Percentiles rank a stretch among this genome's conserved stretches.
phyloP scores from a whole-genome alignment of 371 early-diverging fungal genomes.

The Saksenaea vasiformis region DNA sequence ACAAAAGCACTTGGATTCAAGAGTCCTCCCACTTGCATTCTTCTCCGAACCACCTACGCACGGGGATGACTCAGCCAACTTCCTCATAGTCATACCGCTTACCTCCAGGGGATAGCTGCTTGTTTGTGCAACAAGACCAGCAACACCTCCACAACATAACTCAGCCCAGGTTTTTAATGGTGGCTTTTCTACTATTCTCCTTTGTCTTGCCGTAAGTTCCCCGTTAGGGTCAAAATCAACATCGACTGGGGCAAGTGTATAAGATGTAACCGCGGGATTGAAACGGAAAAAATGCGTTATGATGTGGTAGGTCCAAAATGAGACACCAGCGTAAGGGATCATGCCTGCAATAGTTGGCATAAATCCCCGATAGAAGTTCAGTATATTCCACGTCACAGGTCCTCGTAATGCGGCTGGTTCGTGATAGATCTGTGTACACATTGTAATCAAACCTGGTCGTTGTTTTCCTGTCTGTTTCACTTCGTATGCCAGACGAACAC shows the following conservation, averaged over 20 bases:
- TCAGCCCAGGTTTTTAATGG: slow-evolving; percentile 75
- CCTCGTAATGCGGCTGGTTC: slow-evolving; percentile 52
- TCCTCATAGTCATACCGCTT: background rate
- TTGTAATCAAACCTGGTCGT: slow-evolving; percentile 34
- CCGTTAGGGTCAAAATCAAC: slow-evolving; percentile 27
- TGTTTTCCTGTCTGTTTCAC: slow-evolving; percentile 42
- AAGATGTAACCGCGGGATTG: slow-evolving; percentile 35
- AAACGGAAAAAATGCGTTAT: slow-evolving; percentile 60
- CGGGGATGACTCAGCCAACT: background rate
- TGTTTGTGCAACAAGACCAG: slow-evolving; percentile 89
- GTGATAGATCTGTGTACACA: slow-evolving; percentile 52
- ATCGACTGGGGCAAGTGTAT: slow-evolving; percentile 23
- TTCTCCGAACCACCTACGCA: slow-evolving; percentile 71
- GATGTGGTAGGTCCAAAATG: slow-evolving; percentile 78
- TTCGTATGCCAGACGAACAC: slow-evolving; percentile 93
- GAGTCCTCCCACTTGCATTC: slow-evolving; percentile 89
- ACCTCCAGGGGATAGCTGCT: slow-evolving; percentile 89
- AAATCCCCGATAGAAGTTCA: slow-evolving; percentile 94
- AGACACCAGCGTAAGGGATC: slow-evolving; percentile 95
- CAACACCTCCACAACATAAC: slow-evolving; percentile 79
- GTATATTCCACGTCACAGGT: slow-evolving; percentile 25
- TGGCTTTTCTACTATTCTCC: slow-evolving; percentile 26
- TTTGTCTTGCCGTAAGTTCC: slow-evolving; percentile 31
- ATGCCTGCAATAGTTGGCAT: slow-evolving; percentile 90
- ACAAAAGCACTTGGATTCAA: slow-evolving; percentile 55